Evolutionary conservation across 208 protist species (phyloP).

Genomic region (Trypanosomatidae sp.): DNA sequence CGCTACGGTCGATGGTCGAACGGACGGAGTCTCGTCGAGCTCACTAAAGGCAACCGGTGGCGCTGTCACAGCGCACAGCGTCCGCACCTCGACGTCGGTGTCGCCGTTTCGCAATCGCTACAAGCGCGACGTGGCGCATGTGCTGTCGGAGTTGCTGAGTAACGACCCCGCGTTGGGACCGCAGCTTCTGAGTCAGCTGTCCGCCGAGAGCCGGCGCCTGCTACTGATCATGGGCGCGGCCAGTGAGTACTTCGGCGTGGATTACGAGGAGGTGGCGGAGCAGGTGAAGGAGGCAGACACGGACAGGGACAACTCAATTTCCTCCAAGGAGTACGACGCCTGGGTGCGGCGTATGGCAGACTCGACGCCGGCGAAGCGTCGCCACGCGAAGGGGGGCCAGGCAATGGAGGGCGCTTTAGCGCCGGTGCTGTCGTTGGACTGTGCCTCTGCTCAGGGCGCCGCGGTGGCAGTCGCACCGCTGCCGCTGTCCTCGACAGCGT

Average conservation of each 20-base stretch:
- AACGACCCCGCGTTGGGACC: constrained; percentile 41
- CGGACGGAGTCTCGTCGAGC: neutral
- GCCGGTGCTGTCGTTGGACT: neutral
- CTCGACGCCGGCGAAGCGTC: constrained; percentile 22
- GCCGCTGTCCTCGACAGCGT: neutral
- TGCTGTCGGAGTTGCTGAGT: constrained; percentile 53
- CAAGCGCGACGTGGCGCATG: constrained; percentile 51
- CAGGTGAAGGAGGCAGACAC: constrained; percentile 77
- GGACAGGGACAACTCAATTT: constrained; percentile 76
- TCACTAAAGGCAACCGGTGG: neutral
- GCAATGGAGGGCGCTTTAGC: neutral
- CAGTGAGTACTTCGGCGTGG: constrained; percentile 78
- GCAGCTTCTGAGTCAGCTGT: constrained; percentile 51
- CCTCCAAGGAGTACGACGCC: constrained; percentile 66
- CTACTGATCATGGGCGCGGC: constrained; percentile 82
- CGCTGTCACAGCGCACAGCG: constrained; percentile 3
- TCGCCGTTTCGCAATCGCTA: constrained; percentile 45
- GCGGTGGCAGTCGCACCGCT: constrained; percentile 5
- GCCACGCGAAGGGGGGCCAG: constrained; percentile 11
- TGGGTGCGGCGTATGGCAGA: constrained; percentile 49
- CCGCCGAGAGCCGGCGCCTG: constrained; percentile 70
- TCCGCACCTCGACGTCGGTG: constrained; percentile 15
- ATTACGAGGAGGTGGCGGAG: constrained; percentile 56
- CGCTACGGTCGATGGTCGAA: neutral
- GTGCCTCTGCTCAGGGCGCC: neutral